Percentiles rank a stretch among this genome's conserved stretches.
Evolutionary conservation across 2,329 filamentous ascomycete species (phyloP).

Genomic region (Pseudopyrenochaeta lycopersici): DNA sequence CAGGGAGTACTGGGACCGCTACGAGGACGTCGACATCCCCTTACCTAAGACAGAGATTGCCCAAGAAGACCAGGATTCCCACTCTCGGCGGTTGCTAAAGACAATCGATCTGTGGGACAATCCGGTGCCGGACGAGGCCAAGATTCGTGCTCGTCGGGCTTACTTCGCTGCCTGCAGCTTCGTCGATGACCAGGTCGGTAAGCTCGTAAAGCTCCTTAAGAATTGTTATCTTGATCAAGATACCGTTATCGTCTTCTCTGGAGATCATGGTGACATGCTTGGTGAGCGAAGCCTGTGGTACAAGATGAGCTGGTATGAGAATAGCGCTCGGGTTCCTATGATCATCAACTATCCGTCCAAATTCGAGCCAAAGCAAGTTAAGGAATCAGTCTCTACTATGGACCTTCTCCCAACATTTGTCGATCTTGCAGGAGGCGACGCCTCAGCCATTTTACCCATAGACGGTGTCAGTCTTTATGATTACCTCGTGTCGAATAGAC

Average conservation of each 20-base stretch:
- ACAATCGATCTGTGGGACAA: slow-evolving; percentile 88
- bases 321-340: slow-evolving; percentile 87
- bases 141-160: slow-evolving; percentile 83
- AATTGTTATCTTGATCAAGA: slow-evolving; percentile 82
- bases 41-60: slow-evolving; percentile 80
- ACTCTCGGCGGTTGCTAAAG: slow-evolving; percentile 86
- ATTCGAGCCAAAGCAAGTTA: slow-evolving; percentile 79
- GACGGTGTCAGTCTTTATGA: slow-evolving; percentile 77
- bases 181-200: slow-evolving; percentile 90
- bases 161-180: slow-evolving; percentile 96
- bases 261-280: slow-evolving; percentile 95
- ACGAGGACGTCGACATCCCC: slow-evolving; percentile 87
- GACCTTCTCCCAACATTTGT: slow-evolving; percentile 90
- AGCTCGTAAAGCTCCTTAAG: slow-evolving; percentile 78
- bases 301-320: slow-evolving; percentile 98
- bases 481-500: slow-evolving; percentile 51
- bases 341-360: slow-evolving; percentile 81
- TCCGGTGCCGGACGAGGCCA: slow-evolving; percentile 83
- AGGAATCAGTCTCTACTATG: slow-evolving; percentile 87
- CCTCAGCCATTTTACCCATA: slow-evolving; percentile 77
- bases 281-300: slow-evolving; percentile 93
- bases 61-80: slow-evolving; percentile 82
- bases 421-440: slow-evolving; percentile 77
- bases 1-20: slow-evolving; percentile 90
- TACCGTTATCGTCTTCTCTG: slow-evolving; percentile 91